These are phyloP conservation scores for Phanerodontia chrysosporium DNA, from an alignment of 768 basidiomycete genomes.

Conservation along the genomic window DNA sequence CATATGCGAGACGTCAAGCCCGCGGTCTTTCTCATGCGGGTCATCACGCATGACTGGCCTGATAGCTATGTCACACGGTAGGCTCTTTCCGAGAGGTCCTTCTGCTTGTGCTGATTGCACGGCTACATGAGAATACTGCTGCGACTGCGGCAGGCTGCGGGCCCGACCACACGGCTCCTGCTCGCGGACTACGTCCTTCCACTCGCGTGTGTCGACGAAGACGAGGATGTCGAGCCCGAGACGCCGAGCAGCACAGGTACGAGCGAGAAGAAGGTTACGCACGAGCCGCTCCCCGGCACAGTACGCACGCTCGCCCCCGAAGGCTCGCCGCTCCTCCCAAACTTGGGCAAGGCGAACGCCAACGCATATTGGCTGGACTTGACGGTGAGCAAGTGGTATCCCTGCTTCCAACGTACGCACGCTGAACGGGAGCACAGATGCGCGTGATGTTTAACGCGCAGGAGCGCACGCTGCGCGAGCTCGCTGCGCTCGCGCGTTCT, in stretches of 20 bases:
- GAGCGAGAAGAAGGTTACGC: constrained; percentile 12
- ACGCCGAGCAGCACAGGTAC: not conserved
- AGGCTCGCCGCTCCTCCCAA: constrained; percentile 62
- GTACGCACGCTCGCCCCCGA: constrained; percentile 50
- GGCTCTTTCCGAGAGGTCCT: not conserved
- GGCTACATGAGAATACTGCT: constrained; percentile 40
- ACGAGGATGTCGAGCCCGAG: constrained; percentile 15
- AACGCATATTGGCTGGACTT: constrained; percentile 72
- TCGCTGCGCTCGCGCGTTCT: constrained; percentile 47
- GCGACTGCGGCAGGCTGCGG: constrained; percentile 39
- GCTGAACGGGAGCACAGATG: constrained; percentile 43
- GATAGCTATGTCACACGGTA: constrained; percentile 39
- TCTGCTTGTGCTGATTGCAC: constrained; percentile 2
- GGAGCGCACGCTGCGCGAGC: constrained; percentile 66
- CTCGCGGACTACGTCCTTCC: constrained; percentile 72
- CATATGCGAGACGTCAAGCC: constrained; percentile 19
- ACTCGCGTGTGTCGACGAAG: constrained; percentile 58
- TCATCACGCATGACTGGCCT: constrained; percentile 78
- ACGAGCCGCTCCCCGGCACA: constrained; percentile 38
- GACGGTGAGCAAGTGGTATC: constrained; percentile 37
- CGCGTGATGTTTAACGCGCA: constrained; percentile 63
- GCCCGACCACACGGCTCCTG: constrained; percentile 50
- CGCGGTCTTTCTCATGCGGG: constrained; percentile 66
- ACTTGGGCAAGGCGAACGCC: constrained; percentile 67
- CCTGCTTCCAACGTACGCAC: not conserved